Percentiles rank a stretch among this genome's conserved stretches.
Evolutionary conservation across 441 rosid genomes (phyloP).

Genomic region (Jatropha multifida): DNA sequence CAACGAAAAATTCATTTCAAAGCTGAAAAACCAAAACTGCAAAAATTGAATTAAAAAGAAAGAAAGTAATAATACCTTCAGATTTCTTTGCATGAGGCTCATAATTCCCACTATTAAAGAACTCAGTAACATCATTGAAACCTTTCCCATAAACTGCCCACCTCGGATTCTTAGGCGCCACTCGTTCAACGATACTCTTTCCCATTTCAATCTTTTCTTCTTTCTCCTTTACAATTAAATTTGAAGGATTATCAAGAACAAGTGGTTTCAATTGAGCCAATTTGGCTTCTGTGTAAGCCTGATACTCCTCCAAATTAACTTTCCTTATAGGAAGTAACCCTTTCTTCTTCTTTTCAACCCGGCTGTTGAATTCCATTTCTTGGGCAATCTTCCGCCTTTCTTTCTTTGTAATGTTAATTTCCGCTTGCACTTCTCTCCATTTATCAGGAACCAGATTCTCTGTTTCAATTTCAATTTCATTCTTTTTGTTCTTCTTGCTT

Average conservation of each 20-base stretch:
- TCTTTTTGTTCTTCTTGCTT: constrained; percentile 27
- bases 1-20: not conserved
- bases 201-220: constrained; percentile 24
- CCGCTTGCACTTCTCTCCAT: constrained; percentile 76
- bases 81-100: constrained; percentile 52
- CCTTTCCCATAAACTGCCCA: constrained; percentile 94
- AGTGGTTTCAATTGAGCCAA: constrained; percentile 59
- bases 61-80: constrained; percentile 44
- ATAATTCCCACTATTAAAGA: constrained; percentile 60
- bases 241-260: constrained; percentile 54
- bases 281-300: constrained; percentile 63
- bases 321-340: constrained; percentile 59
- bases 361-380: constrained; percentile 67
- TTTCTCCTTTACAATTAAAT: constrained; percentile 24
- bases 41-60: not conserved
- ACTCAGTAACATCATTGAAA: constrained; percentile 66
- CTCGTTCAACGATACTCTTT: constrained; percentile 41
- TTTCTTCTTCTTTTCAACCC: constrained; percentile 65
- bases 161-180: constrained; percentile 70
- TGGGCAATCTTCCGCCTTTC: constrained; percentile 77
- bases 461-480: constrained; percentile 33
- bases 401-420: constrained; percentile 77
- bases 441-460: constrained; percentile 84
- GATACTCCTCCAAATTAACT: constrained; percentile 59
- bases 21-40: not conserved